Conservation (phyloP, 106 monocot genomes). For the Phalaenopsis aphrodite region DNA sequence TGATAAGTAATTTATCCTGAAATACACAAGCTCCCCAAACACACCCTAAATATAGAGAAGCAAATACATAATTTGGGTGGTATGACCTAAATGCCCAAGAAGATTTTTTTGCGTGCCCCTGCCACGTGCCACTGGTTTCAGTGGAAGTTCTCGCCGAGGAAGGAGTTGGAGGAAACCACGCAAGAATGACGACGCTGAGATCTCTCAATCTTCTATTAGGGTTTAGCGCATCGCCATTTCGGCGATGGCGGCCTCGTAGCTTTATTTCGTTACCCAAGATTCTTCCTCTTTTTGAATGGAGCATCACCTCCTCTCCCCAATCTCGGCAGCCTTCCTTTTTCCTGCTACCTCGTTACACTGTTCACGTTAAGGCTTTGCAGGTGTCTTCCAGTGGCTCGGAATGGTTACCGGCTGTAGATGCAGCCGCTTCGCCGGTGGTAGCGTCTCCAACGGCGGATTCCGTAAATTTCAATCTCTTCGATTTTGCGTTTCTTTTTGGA, state of each 20-base stretch:
- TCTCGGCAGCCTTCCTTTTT: conserved; percentile 5
- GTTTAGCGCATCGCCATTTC: conserved; percentile 18
- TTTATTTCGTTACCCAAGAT: background rate
- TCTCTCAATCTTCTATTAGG: conserved; percentile 29
- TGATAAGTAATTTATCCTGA: no score
- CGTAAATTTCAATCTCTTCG: background rate
- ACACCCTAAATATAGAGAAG: no score
- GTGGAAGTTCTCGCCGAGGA: no score
- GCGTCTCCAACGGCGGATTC: conserved; percentile 25
- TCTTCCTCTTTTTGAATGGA: conserved; percentile 4
- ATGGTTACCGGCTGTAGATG: conserved; percentile 13
- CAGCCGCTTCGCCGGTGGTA: conserved; percentile 5
- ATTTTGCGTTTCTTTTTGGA: background rate
- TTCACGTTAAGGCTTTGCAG: conserved; percentile 19
- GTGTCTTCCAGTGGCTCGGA: conserved; percentile 40
- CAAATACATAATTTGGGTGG: no score
- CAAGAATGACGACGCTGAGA: conserved; percentile 45
- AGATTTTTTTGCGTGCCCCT: no score
- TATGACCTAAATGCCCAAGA: no score
- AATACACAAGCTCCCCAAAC: no score
- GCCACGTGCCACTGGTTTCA: no score
- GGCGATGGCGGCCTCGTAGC: conserved; percentile 16
- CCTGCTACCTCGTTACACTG: background rate
- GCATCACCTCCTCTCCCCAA: background rate
- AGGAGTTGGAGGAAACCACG: background rate